Percentiles rank a stretch among this genome's conserved stretches.
These are phyloP conservation scores for Penicillium lividum DNA, from an alignment of 495 filamentous ascomycete species.

Conservation along the genomic window DNA sequence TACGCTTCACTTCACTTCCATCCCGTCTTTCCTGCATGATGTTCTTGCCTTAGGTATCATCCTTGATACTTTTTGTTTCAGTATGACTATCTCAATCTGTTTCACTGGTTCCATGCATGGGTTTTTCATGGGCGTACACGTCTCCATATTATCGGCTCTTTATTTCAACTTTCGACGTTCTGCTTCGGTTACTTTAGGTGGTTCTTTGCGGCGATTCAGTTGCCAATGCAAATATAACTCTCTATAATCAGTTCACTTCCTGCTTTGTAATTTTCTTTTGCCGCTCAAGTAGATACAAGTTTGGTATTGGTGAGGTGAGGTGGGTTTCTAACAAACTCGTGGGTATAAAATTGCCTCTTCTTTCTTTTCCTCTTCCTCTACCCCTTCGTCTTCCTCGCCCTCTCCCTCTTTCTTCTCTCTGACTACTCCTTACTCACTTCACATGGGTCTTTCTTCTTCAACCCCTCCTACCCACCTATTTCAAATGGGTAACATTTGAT, in stretches of 20 bases:
- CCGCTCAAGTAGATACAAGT: too few relatives aligned
- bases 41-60: too few relatives aligned
- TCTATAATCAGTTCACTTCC: not conserved
- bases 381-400: too few relatives aligned
- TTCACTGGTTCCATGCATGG: not conserved
- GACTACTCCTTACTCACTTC: too few relatives aligned
- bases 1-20: not conserved
- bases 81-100: not conserved
- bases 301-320: too few relatives aligned
- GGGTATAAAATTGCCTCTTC: too few relatives aligned
- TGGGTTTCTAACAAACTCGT: too few relatives aligned
- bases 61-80: not conserved
- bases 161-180: not conserved
- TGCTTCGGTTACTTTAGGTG: not conserved
- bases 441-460: too few relatives aligned
- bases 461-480: too few relatives aligned
- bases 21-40: not conserved
- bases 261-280: not conserved
- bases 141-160: not conserved
- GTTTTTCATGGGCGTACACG: not conserved
- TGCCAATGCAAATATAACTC: not conserved
- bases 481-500: too few relatives aligned
- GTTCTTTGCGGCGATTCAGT: not conserved
- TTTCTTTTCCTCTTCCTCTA: too few relatives aligned
- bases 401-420: too few relatives aligned